These are phyloP conservation scores for Coemansia sp. DNA, from an alignment of 192 early-diverging fungal genomes.

Conservation along the genomic window DNA sequence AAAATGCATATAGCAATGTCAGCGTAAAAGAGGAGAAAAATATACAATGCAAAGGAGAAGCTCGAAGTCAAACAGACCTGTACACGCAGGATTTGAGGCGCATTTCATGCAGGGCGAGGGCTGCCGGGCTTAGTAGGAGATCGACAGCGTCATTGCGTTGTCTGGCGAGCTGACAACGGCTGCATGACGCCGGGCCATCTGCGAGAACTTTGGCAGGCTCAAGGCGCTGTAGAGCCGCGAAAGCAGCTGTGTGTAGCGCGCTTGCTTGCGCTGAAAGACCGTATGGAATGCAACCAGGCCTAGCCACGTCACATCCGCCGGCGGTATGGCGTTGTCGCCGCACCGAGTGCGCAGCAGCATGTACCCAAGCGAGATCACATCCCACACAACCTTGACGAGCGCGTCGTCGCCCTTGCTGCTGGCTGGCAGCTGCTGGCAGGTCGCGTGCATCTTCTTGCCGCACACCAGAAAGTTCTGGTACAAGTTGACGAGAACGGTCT, in stretches of 20 bases:
- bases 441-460: slow-evolving; percentile 68
- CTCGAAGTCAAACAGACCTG: neutral
- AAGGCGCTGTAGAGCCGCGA: slow-evolving; percentile 11
- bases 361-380: slow-evolving; percentile 20
- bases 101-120: neutral
- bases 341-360: slow-evolving; percentile 32
- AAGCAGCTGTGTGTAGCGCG: slow-evolving; percentile 41
- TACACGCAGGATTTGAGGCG: neutral
- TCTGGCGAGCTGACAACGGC: slow-evolving; percentile 18
- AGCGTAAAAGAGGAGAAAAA: neutral
- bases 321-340: slow-evolving; percentile 15
- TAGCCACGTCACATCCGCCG: slow-evolving; percentile 48
- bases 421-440: slow-evolving; percentile 19
- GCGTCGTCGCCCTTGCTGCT: slow-evolving; percentile 18
- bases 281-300: slow-evolving; percentile 55
- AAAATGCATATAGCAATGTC: too few species aligned
- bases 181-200: slow-evolving; percentile 7
- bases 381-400: slow-evolving; percentile 17
- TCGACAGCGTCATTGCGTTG: slow-evolving; percentile 23
- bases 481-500: slow-evolving; percentile 72
- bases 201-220: slow-evolving; percentile 16
- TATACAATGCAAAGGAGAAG: neutral
- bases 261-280: slow-evolving; percentile 51
- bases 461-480: slow-evolving; percentile 77
- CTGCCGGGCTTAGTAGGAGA: slow-evolving; percentile 17